phyloP scores from a whole-genome alignment of 1,284 basidiomycete genomes.

The Stygiomarasmius scandens region DNA sequence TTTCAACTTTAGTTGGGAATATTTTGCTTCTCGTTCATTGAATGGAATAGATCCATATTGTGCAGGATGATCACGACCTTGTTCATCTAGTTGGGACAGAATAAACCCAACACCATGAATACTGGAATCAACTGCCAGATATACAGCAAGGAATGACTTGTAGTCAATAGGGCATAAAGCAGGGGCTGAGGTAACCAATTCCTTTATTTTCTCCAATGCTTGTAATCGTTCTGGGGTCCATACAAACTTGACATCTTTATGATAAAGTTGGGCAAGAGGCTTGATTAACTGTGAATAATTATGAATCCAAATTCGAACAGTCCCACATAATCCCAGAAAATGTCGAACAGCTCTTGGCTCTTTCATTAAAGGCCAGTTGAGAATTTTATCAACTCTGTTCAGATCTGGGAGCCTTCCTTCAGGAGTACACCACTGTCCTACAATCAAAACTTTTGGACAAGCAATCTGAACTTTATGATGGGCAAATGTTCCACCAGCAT shows the following conservation, averaged over 20 bases:
- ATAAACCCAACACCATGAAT: constrained; percentile 35
- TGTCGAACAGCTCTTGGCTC: background rate
- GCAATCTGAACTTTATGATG: background rate
- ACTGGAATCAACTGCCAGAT: constrained; percentile 38
- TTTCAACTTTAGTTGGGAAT: constrained; percentile 35
- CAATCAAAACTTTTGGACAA: background rate
- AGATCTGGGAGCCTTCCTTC: background rate
- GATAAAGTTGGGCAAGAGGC: background rate
- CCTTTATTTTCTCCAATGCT: background rate
- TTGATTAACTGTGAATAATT: no score
- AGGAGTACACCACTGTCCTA: background rate
- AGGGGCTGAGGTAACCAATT: background rate
- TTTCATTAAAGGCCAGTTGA: background rate
- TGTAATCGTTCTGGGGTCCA: background rate
- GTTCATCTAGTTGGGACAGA: constrained; percentile 30
- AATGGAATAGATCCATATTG: constrained; percentile 39
- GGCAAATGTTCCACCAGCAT: constrained; percentile 24
- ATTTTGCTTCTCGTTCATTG: constrained; percentile 36
- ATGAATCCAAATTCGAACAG: no score
- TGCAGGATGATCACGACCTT: constrained; percentile 21
- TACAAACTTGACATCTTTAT: constrained; percentile 2
- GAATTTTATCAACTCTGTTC: background rate
- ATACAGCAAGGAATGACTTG: constrained; percentile 18
- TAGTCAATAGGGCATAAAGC: constrained; percentile 8
- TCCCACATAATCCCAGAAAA: background rate